A percentile compares a stretch with the other conserved stretches of the same genome.
These are phyloP conservation scores for Vigna reflexopilosa DNA, from an alignment of 306 rosid species.

Conservation along the genomic window DNA sequence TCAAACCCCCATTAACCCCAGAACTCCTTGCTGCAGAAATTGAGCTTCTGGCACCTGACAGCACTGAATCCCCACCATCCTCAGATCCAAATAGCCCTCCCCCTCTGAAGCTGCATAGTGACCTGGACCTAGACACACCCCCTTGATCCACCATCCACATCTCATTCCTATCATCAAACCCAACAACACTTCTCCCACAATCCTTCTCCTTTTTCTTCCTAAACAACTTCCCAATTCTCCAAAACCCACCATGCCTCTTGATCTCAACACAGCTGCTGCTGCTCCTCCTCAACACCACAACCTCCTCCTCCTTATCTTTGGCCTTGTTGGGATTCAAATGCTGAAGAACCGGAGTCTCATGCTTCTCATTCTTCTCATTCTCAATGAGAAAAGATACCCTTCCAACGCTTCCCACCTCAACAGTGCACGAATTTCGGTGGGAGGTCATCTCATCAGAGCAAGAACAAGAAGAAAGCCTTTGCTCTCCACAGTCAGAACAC, in stretches of 20 bases:
- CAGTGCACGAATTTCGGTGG: slow-evolving; percentile 79
- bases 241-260: slow-evolving; percentile 64
- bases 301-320: slow-evolving; percentile 58
- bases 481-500: slow-evolving; percentile 99
- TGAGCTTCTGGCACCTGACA: slow-evolving; percentile 89
- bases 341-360: slow-evolving; percentile 45
- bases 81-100: slow-evolving; percentile 78
- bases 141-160: slow-evolving; percentile 61
- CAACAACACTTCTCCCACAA: slow-evolving; percentile 75
- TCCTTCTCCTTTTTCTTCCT: slow-evolving; percentile 71
- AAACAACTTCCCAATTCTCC: slow-evolving; percentile 81
- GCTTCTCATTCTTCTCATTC: slow-evolving; percentile 61
- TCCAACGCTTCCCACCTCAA: slow-evolving; percentile 91
- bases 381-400: slow-evolving; percentile 92
- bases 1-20: slow-evolving; percentile 76
- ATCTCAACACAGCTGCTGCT: slow-evolving; percentile 81
- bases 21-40: slow-evolving; percentile 96
- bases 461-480: slow-evolving; percentile 94
- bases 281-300: slow-evolving; percentile 64
- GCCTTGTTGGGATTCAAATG: slow-evolving; percentile 42
- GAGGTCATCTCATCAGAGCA: slow-evolving; percentile 92
- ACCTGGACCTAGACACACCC: slow-evolving; percentile 90
- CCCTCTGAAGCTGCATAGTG: slow-evolving; percentile 88
- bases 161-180: slow-evolving; percentile 78
- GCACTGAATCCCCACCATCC: slow-evolving; percentile 75